Evolutionary conservation across 208 protist species (phyloP).

Genomic region (Wallacemonas sp.): DNA sequence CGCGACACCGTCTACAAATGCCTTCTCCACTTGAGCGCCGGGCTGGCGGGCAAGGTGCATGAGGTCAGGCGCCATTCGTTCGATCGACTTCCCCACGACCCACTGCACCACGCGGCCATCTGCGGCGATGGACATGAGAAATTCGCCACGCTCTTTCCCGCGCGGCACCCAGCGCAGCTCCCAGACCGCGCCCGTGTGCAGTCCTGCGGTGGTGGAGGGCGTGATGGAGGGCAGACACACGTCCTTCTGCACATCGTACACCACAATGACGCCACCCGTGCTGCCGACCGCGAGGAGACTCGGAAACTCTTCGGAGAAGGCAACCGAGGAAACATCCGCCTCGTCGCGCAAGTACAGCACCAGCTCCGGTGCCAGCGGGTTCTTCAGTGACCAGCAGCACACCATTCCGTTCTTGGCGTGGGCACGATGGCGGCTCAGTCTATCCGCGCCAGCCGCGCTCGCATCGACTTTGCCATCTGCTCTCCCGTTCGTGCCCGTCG

Average conservation of each 20-base stretch:
- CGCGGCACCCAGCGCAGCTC: conserved; percentile 91
- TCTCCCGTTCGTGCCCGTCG: background rate
- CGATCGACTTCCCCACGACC: conserved; percentile 94
- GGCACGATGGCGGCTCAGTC: conserved; percentile 2
- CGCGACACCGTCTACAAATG: conserved; percentile 69
- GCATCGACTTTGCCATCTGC: background rate
- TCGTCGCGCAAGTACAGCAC: conserved; percentile 74
- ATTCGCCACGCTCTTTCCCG: conserved; percentile 90
- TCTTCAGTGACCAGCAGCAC: conserved; percentile 97
- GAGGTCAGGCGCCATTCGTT: conserved; percentile 85
- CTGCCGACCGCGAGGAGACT: conserved; percentile 94
- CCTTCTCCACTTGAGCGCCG: conserved; percentile 56
- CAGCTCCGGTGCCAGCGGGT: conserved; percentile 89
- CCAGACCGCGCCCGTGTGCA: conserved; percentile 96
- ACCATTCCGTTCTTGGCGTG: conserved; percentile 68
- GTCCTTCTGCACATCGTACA: conserved; percentile 93
- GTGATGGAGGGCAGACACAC: conserved; percentile 69
- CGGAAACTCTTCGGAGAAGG: conserved; percentile 91
- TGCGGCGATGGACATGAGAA: conserved; percentile 94
- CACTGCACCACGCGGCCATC: conserved; percentile 96
- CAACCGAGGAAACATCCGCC: conserved; percentile 89
- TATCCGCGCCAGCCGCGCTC: too few relatives aligned
- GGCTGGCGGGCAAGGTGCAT: conserved; percentile 93
- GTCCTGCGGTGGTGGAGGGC: conserved; percentile 56
- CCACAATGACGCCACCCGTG: conserved; percentile 90